These are phyloP conservation scores for Aureococcus anophagefferens DNA, from an alignment of 108 stramenopile genomes.

Conservation along the genomic window DNA sequence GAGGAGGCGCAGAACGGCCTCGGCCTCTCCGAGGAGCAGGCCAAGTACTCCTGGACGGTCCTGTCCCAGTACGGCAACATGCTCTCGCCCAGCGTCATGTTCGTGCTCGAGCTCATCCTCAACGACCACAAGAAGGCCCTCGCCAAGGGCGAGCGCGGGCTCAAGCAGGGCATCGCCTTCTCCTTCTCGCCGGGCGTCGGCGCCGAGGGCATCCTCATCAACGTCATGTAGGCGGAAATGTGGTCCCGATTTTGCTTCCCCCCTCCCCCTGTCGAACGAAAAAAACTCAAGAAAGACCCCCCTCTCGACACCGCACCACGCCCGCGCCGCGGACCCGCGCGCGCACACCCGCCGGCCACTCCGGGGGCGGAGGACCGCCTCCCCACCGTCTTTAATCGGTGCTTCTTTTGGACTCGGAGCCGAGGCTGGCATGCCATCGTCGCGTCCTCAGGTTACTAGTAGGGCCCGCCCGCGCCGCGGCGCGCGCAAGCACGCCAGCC, in stretches of 20 bases:
- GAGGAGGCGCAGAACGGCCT: constrained; percentile 41
- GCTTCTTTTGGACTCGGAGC: no score
- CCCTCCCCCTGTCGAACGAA: no score
- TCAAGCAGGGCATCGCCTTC: constrained; percentile 31
- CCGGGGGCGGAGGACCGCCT: no score
- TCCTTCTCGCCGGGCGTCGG: constrained; percentile 40
- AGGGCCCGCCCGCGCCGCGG: no score
- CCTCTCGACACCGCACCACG: no score
- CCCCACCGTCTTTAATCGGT: no score
- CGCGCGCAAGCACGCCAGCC: no score
- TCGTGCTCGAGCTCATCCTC: constrained; percentile 32
- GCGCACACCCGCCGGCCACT: no score
- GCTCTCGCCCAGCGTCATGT: constrained; percentile 40
- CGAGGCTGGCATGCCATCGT: no score
- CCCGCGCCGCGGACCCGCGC: no score
- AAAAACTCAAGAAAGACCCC: no score
- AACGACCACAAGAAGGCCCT: constrained; percentile 30
- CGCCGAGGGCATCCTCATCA: constrained; percentile 37
- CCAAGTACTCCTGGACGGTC: constrained; percentile 35
- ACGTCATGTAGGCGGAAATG: constrained; percentile 28
- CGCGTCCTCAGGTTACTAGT: no score
- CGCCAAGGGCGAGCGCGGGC: constrained; percentile 22
- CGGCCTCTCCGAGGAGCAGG: constrained; percentile 35
- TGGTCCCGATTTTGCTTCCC: not conserved
- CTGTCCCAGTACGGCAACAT: constrained; percentile 38